A percentile compares a stretch with the other conserved stretches of the same genome.
Evolutionary conservation across 78 protist genomes (phyloP).

Genomic region (Dictyostelium citrinum): DNA sequence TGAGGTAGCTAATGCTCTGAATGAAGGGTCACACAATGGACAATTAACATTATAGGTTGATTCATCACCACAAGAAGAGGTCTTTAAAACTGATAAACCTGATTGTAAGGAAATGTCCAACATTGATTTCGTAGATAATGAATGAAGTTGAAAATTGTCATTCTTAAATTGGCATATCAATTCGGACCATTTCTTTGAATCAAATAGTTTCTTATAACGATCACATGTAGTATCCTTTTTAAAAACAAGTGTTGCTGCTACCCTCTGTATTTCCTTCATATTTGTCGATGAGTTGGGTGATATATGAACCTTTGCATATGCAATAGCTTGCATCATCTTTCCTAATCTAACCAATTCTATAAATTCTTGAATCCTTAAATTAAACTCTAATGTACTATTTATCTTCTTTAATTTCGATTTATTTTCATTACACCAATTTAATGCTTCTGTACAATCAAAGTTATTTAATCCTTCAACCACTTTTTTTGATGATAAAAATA

Average conservation of each 20-base stretch:
- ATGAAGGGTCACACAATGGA: slow-evolving; percentile 64
- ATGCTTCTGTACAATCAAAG: slow-evolving; percentile 77
- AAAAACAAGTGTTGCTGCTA: slow-evolving; percentile 78
- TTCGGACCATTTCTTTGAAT: slow-evolving; percentile 50
- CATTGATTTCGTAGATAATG: slow-evolving; percentile 31
- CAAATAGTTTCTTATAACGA: slow-evolving; percentile 34
- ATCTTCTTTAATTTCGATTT: slow-evolving; percentile 68
- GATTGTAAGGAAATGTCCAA: slow-evolving; percentile 76
- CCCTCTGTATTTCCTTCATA: slow-evolving; percentile 80
- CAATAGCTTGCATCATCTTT: slow-evolving; percentile 48
- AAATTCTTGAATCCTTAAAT: slow-evolving; percentile 81
- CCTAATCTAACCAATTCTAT: slow-evolving; percentile 73
- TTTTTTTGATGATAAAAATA: slow-evolving; percentile 70
- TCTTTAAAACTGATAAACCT: slow-evolving; percentile 82
- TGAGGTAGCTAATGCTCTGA: slow-evolving; percentile 32
- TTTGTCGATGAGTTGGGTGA: slow-evolving; percentile 57
- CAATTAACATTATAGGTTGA: slow-evolving; percentile 32
- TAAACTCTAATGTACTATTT: slow-evolving; percentile 74
- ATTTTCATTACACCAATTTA: slow-evolving; percentile 86
- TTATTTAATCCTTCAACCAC: slow-evolving; percentile 62
- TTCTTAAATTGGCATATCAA: slow-evolving; percentile 64
- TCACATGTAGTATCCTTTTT: slow-evolving; percentile 44
- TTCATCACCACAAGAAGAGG: slow-evolving; percentile 76
- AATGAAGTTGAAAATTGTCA: slow-evolving; percentile 70
- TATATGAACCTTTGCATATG: slow-evolving; percentile 69